Percentiles rank a stretch among this genome's conserved stretches.
Conservation (phyloP, 805 yeast species). For the Pichia thaimueangensis region DNA sequence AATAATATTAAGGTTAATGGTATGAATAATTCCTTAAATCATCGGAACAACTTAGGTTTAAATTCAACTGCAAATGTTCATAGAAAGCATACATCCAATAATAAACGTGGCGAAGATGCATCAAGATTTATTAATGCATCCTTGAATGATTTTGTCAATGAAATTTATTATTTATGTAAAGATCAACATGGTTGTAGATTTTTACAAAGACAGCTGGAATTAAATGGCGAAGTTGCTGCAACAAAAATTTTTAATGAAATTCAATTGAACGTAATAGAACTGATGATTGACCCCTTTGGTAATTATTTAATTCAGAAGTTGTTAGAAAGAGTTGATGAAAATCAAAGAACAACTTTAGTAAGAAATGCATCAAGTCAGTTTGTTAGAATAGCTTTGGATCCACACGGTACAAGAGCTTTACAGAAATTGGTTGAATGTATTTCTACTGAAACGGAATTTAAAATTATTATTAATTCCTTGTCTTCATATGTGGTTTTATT, state of each 20-base stretch:
- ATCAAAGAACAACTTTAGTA: slow-evolving; percentile 65
- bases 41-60: slow-evolving; percentile 18
- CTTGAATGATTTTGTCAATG: slow-evolving; percentile 62
- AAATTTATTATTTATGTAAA: slow-evolving; percentile 74
- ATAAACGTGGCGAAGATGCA: slow-evolving; percentile 56
- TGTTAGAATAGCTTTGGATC: slow-evolving; percentile 77
- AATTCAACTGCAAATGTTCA: slow-evolving; percentile 30
- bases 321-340: slow-evolving; percentile 64
- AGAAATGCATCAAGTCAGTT: slow-evolving; percentile 66
- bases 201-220: slow-evolving; percentile 79
- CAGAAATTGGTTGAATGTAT: slow-evolving; percentile 88
- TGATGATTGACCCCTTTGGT: slow-evolving; percentile 97
- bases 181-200: slow-evolving; percentile 97
- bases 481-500: slow-evolving; percentile 66
- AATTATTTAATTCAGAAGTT: slow-evolving; percentile 89
- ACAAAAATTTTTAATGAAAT: slow-evolving; percentile 78
- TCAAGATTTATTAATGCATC: slow-evolving; percentile 62
- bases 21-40: background rate
- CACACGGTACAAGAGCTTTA: slow-evolving; percentile 94
- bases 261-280: slow-evolving; percentile 66
- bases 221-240: slow-evolving; percentile 54
- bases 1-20: background rate
- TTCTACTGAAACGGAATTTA: slow-evolving; percentile 62
- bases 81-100: slow-evolving; percentile 30
- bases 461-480: slow-evolving; percentile 34